Base-by-base conservation (phyloP, 2,329 filamentous ascomycete genomes). In the Beauveria medogensis region DNA sequence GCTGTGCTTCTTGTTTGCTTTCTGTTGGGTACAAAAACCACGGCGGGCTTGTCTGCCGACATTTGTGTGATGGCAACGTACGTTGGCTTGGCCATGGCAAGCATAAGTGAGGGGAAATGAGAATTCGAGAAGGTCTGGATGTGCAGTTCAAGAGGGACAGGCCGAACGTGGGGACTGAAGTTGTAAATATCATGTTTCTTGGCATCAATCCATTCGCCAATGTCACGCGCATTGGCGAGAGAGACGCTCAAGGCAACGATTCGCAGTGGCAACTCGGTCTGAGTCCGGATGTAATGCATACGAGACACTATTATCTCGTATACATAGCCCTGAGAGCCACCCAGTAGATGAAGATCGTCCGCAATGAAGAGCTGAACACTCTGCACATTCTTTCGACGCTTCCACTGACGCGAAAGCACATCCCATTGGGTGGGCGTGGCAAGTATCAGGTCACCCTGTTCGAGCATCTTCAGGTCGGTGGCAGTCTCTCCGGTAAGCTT, bases 121-220 rank as follows among this genome's bases (percentile, higher is more conserved):
- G 95, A 92, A 63, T 96, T 96, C 30, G 88, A 90, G 77, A 94
- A 99, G 1, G 92, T 93, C 74, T 99, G 94, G 53, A 99, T 89
- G 71, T 97, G 92, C 61, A 99, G 83, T 72, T 97, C 93, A 37
- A 99, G 78, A 24, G 93, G 92, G 20, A 97, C 86, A 1, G 92
- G 89, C 61, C 95, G 88, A 63, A 93, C 87, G 69, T 93, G 89
- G 2, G 94, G 94, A 68, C 91, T 96, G 78, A 99, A 99, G 77
- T 99, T 99, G 81, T 93, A 99, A 65, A 96, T 96, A 54, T 94
- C 96, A 72, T 99, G 94, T 78, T 97, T 97, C 73, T 87, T 96
- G 8, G 93, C 94, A 66, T 95, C 94, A 66, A 99, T 92, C 94
- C 94, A 99, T 75, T 97, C 94, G 56, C 93, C 93, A 68, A 99